Base-by-base conservation (phyloP, 1,139 yeast genomes). In the Geotrichum candidum region DNA sequence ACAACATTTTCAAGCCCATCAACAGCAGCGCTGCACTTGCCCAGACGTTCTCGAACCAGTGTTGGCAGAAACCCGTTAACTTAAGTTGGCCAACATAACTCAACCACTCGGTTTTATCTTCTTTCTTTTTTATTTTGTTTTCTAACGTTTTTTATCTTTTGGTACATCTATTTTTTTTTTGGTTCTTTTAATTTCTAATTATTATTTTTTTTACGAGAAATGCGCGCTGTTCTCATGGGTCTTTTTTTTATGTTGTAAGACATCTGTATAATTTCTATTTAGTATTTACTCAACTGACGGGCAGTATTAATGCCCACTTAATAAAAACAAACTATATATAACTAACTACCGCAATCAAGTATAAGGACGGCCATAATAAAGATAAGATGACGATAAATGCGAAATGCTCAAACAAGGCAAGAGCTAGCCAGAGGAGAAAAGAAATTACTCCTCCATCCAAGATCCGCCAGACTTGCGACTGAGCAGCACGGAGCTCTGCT, bases 1-100 rank as follows among this genome's bases (percentile, higher is more conserved):
- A 41, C 53, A 9, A 55, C 58, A 5, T 55, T 55, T 31, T 55
- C 58, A 11, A 46, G 18, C 31, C 53, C 58, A 7, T 41, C 48
- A n/a, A 9, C 48, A n/a, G 9, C 33, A 9, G 33, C 5, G 33
- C 27, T 25, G 33, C 48, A 7, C 23, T 41, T 6, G 48, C 18
- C n/a, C 48, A 15, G 10, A 41, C 23, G n/a, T 41, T 41, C 48
- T 41, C 48, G 18, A 41, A 23, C 23, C 1, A 41, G 48, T 41
- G 23, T 41, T 23, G 4, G n/a, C 48, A 41, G 22, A 41, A 41
- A 41, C 18, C 18, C 48, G 48, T 7, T n/a, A n/a, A 13, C 45
- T 25, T 13, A 22, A 38, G 18, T 3, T 38, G 15, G 45, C n/a
- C 45, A 38, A 15, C n/a, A n/a, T 5, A 38, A 13, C 22, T 41